Conservation (phyloP, 805 yeast genomes). For the Hemisphaericaspora nanyangensis region DNA sequence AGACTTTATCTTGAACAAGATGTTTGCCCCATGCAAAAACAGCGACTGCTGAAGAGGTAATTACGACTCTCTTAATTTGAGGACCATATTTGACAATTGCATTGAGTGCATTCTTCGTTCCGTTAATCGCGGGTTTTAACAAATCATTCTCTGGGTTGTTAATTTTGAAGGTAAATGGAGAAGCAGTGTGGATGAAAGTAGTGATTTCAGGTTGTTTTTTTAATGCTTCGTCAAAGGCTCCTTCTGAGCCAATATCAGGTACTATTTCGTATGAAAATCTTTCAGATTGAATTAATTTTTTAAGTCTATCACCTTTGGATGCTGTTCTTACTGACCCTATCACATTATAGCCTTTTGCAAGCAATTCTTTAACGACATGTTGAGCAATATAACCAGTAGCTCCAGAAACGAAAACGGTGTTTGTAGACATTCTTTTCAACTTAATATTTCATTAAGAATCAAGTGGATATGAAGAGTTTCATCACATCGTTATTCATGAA, state of each 20-base stretch:
- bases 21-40: constrained; percentile 8
- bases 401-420: constrained; percentile 45
- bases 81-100: constrained; percentile 12
- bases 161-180: constrained; percentile 37
- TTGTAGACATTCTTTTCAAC: background rate
- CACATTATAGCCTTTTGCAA: constrained; percentile 39
- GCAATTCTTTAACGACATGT: constrained; percentile 42
- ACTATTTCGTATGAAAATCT: constrained; percentile 25
- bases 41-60: constrained; percentile 50
- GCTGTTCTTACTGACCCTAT: constrained; percentile 49
- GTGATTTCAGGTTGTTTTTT: constrained; percentile 37
- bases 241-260: constrained; percentile 23
- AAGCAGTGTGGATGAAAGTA: constrained; percentile 46
- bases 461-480: too few species aligned
- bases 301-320: constrained; percentile 40
- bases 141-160: constrained; percentile 44
- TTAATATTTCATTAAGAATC: too few species aligned
- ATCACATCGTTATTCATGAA: too few species aligned
- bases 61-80: constrained; percentile 42
- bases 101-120: constrained; percentile 24
- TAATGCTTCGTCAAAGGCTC: constrained; percentile 50
- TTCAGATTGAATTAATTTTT: constrained; percentile 11
- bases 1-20: constrained; percentile 19
- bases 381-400: constrained; percentile 55
- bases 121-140: constrained; percentile 53